Conservation (phyloP, 129 eudicot species). For the Flaveria robusta region DNA sequence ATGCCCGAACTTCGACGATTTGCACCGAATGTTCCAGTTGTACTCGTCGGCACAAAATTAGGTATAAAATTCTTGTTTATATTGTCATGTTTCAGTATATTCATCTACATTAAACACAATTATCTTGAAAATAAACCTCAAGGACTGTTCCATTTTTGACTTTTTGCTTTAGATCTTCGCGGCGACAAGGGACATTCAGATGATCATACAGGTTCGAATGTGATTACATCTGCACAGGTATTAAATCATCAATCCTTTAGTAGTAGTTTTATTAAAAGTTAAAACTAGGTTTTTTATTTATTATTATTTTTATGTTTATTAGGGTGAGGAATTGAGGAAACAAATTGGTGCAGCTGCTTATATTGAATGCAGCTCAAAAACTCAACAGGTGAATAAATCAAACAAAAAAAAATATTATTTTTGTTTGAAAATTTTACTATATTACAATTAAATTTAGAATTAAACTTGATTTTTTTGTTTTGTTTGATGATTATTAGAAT, state of each 20-base stretch:
- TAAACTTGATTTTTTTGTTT: background rate
- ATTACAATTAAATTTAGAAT: background rate
- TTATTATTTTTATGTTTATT: constrained; percentile 12
- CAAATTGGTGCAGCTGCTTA: constrained; percentile 84
- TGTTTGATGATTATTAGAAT: constrained; percentile 48
- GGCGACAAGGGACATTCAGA: constrained; percentile 70
- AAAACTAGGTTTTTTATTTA: background rate
- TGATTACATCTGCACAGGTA: constrained; percentile 81
- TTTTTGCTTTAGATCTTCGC: constrained; percentile 62
- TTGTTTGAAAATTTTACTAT: background rate
- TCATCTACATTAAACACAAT: background rate
- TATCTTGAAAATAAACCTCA: constrained; percentile 5
- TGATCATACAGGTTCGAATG: constrained; percentile 69
- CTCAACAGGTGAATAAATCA: constrained; percentile 59
- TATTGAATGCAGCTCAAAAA: constrained; percentile 82
- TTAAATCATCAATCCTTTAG: background rate
- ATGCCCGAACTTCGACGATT: constrained; percentile 97
- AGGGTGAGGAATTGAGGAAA: constrained; percentile 84
- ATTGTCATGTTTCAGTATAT: background rate
- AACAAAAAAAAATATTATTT: background rate
- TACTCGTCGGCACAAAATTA: constrained; percentile 91
- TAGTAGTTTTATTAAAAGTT: background rate
- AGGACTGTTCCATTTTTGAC: background rate
- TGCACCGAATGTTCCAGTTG: constrained; percentile 95
- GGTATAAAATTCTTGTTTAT: constrained; percentile 47